These are phyloP conservation scores for Colletotrichum falcatum DNA, from an alignment of 2,329 filamentous ascomycete species.

Conservation along the genomic window DNA sequence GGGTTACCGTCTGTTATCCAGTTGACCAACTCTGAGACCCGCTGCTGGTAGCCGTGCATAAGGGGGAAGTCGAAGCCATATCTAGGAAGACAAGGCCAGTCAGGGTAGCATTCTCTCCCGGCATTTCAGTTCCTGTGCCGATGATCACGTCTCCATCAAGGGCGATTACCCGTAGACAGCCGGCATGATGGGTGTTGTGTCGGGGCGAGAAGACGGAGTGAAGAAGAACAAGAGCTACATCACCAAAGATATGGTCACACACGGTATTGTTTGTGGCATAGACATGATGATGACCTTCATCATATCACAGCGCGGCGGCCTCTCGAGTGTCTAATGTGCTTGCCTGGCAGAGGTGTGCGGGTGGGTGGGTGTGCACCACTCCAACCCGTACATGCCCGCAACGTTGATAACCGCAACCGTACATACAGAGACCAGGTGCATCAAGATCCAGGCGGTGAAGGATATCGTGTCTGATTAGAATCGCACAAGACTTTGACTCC, in stretches of 20 bases:
- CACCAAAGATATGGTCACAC: constrained; percentile 2
- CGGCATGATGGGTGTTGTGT: background rate
- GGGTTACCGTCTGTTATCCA: background rate
- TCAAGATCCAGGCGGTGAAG: constrained; percentile 16
- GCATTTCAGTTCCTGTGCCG: background rate
- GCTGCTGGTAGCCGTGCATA: constrained; percentile 35
- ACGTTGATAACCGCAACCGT: background rate
- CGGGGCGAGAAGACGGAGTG: background rate
- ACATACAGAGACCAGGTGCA: background rate
- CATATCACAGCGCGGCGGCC: constrained; percentile 8
- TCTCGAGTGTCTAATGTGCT: background rate
- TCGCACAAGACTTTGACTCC: background rate
- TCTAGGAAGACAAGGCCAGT: constrained; percentile 1
- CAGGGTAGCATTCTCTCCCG: constrained; percentile 13
- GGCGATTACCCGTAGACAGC: background rate
- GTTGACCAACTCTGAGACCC: constrained; percentile 24
- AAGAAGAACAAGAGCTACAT: background rate
- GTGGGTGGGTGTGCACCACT: constrained; percentile 13
- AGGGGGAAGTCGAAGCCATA: constrained; percentile 3
- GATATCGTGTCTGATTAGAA: constrained; percentile 1
- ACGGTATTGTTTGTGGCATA: background rate
- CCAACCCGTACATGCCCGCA: background rate
- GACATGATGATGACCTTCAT: background rate
- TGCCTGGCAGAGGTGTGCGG: background rate
- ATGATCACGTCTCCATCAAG: constrained; percentile 1